phyloP scores from a whole-genome alignment of 495 filamentous ascomycete species.

The Penicillium robsamsonii region DNA sequence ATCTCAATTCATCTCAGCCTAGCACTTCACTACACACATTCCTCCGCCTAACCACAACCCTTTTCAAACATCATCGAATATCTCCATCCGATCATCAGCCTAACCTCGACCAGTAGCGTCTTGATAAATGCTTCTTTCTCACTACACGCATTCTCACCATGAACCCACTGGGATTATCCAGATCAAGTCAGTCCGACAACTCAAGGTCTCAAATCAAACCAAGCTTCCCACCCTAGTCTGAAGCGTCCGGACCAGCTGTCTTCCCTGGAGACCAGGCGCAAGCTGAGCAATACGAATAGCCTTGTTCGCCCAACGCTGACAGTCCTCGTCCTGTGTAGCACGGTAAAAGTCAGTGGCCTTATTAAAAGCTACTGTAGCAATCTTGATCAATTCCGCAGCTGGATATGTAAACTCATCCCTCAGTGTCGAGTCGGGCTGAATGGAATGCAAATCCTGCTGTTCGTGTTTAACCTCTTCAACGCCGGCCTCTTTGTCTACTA shows the following conservation, averaged over 20 bases:
- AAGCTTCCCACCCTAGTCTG: conserved; percentile 53
- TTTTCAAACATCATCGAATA: background rate
- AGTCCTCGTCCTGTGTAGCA: conserved; percentile 51
- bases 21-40: background rate
- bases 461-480: too few species aligned
- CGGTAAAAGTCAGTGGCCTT: conserved; percentile 70
- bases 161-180: background rate
- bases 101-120: background rate
- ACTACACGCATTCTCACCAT: background rate
- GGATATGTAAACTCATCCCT: conserved; percentile 49
- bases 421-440: background rate
- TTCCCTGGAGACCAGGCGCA: conserved; percentile 41
- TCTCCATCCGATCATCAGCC: background rate
- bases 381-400: conserved; percentile 70
- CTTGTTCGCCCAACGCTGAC: conserved; percentile 62
- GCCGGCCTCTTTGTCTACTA: conserved; percentile 40
- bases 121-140: background rate
- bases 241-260: conserved; percentile 48
- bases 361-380: conserved; percentile 73
- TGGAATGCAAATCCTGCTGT: background rate
- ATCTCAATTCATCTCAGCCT: background rate
- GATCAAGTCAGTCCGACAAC: background rate
- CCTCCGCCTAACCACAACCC: background rate
- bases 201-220: conserved; percentile 13
- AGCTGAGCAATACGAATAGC: conserved; percentile 62